phyloP scores from a whole-genome alignment of 495 filamentous ascomycete genomes.

The Sporormia fimetaria region DNA sequence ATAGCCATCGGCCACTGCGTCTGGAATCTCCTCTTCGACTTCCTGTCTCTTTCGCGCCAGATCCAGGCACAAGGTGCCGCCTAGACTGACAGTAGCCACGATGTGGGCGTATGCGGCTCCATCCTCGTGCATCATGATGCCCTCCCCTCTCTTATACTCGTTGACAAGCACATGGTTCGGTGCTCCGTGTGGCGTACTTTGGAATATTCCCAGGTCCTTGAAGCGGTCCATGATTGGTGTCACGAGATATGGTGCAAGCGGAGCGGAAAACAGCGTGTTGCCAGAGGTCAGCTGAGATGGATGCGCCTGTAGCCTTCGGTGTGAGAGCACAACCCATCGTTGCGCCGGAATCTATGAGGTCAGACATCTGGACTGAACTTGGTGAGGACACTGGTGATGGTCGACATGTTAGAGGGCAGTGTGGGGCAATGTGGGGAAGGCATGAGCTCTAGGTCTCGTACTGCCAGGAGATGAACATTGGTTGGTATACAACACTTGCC shows the following conservation, averaged over 20 bases:
- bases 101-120: constrained; percentile 75
- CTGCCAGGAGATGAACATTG: no score
- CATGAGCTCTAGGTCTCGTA: neutral
- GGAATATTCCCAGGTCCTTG: constrained; percentile 50
- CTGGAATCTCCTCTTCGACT: neutral
- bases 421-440: neutral
- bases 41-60: constrained; percentile 49
- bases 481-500: neutral
- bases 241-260: constrained; percentile 66
- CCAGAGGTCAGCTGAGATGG: constrained; percentile 63
- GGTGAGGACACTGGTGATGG: constrained; percentile 1
- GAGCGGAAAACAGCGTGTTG: constrained; percentile 62
- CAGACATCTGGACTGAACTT: neutral
- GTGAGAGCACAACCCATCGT: constrained; percentile 73
- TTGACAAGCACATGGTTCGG: constrained; percentile 94
- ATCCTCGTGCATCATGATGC: constrained; percentile 96
- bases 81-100: constrained; percentile 82
- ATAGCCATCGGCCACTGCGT: neutral
- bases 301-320: constrained; percentile 82
- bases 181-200: constrained; percentile 52
- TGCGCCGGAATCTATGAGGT: constrained; percentile 29
- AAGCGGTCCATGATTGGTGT: constrained; percentile 62
- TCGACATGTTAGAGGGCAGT: constrained; percentile 1
- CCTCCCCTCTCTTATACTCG: constrained; percentile 77
- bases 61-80: constrained; percentile 65